Base-by-base conservation (phyloP, 441 rosid genomes). In the Gossypium lobatum region DNA sequence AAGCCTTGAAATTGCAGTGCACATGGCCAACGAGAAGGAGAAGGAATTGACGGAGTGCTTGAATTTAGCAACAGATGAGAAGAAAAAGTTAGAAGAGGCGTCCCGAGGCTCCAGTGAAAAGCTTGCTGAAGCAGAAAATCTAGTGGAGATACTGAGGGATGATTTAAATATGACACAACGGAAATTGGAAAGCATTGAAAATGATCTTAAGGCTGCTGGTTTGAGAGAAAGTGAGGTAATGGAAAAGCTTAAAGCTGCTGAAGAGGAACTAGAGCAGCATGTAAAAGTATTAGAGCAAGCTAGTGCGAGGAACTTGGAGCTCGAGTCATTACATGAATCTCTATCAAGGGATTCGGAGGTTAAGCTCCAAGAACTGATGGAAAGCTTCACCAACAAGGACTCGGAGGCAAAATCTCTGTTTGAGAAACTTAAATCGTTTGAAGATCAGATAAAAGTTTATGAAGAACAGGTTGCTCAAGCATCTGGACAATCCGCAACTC, bases 181-280 rank as follows among this genome's bases (percentile, higher is more conserved):
- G 80, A 89, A 88, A 79, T 55, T 91, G 75, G 89, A 83, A 80
- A 77, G 78, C 78, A 79, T 86, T 71, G 97, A 89, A 79, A 91
- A 74, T 67, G 91, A 90, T 73, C 89, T 91, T 65, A 80, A 80
- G 82, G 86, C 85, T 73, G 78, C 86, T 78, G 88, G 87, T 62
- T 73, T 91, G 78, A 81, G 88, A 82, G 98, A 89, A 77, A 84
- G 80, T 13, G 91, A 89, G 73, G 78, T 77, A 48, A 70, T 86
- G 86, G 87, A 79, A 81, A 95, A 95, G 85, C 91, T 93, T 45
- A 93, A 85, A 79, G 77, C 83, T 73, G 89, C 90, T 11, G 96
- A 88, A 83, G 93, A 87, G 83, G 84, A 88, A 74, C 79, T 92
- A 65, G 83, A 80, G 80, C 80, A 82, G 57, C 93, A 91, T 66